Conservation (phyloP, 1,139 yeast species). For the Pichia sp. region DNA sequence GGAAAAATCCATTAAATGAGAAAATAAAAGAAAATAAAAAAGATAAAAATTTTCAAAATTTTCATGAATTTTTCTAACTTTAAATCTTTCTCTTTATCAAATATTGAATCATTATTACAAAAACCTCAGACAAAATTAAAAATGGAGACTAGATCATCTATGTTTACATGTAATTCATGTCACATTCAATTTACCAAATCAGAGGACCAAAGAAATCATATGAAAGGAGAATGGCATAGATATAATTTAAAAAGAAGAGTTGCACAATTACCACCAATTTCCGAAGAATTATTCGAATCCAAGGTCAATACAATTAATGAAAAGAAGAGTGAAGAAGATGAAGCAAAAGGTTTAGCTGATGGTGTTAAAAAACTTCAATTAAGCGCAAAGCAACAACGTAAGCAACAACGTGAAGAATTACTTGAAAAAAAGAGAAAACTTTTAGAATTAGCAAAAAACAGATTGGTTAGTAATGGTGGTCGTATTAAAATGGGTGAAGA, state of each 20-base stretch:
- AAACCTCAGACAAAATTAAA: neutral
- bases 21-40: neutral
- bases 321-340: conserved; percentile 10
- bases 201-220: conserved; percentile 78
- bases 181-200: conserved; percentile 68
- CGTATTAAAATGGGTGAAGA: conserved; percentile 25
- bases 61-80: neutral
- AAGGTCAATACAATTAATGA: conserved; percentile 38
- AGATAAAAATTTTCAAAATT: neutral
- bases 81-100: neutral
- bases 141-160: conserved; percentile 10
- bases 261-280: conserved; percentile 51
- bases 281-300: conserved; percentile 40
- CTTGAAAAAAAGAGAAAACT: conserved; percentile 56
- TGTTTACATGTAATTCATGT: conserved; percentile 79
- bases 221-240: conserved; percentile 83
- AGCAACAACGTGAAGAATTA: conserved; percentile 57
- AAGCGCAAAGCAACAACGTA: conserved; percentile 59
- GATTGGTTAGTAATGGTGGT: conserved; percentile 39
- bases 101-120: neutral
- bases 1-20: too few species aligned
- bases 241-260: conserved; percentile 57
- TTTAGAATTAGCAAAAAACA: conserved; percentile 53
- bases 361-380: conserved; percentile 29
- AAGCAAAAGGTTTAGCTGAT: conserved; percentile 7